phyloP scores from a whole-genome alignment of 2,329 filamentous ascomycete genomes.

The Aspergillus pseudoviridinutans region DNA sequence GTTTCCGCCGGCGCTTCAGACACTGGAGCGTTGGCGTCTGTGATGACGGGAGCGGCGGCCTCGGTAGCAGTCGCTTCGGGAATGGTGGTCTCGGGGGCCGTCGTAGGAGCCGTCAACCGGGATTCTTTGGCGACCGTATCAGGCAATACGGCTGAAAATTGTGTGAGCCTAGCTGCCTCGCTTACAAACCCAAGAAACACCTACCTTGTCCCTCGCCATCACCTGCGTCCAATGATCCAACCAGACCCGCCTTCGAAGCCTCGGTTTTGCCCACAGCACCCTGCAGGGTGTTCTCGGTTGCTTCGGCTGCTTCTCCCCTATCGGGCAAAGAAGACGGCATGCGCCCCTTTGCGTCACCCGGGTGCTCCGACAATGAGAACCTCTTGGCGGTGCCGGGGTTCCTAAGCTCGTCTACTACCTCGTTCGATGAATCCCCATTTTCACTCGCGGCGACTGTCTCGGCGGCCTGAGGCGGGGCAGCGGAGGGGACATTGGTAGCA shows the following conservation, averaged over 20 bases:
- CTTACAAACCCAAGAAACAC: conserved; percentile 11
- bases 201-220: conserved; percentile 11
- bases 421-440: conserved; percentile 1
- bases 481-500: conserved; percentile 9
- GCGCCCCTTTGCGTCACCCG: neutral
- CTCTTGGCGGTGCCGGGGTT: neutral
- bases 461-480: conserved; percentile 5
- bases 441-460: conserved; percentile 11
- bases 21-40: conserved; percentile 6
- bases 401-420: neutral
- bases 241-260: conserved; percentile 18
- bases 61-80: conserved; percentile 15
- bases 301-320: neutral
- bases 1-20: neutral
- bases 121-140: conserved; percentile 18
- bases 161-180: neutral
- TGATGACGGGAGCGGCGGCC: conserved; percentile 9
- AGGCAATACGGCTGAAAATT: conserved; percentile 16
- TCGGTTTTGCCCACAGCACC: conserved; percentile 20
- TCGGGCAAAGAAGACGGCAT: neutral
- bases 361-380: neutral
- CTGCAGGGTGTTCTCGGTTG: conserved; percentile 8
- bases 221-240: conserved; percentile 13
- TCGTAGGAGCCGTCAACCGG: conserved; percentile 11
- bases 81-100: conserved; percentile 16